phyloP scores from a whole-genome alignment of 768 basidiomycete genomes.

The Sporobolomyces phaffii region DNA sequence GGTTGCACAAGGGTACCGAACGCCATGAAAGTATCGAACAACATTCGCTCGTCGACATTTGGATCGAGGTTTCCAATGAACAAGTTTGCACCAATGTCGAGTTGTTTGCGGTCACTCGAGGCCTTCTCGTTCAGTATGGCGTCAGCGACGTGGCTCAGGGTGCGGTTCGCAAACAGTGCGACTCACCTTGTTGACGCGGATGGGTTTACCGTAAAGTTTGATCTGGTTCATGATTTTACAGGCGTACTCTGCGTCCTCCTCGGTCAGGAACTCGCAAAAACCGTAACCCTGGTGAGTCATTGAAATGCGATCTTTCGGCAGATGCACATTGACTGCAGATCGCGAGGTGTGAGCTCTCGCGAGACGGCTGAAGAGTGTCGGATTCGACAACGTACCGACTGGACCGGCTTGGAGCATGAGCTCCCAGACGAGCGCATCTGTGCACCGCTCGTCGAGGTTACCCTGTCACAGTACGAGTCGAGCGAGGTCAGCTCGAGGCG shows the following conservation, averaged over 20 bases:
- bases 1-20: slow-evolving; percentile 90
- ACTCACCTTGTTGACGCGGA: slow-evolving; percentile 92
- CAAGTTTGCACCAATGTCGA: slow-evolving; percentile 94
- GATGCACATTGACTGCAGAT: slow-evolving; percentile 79
- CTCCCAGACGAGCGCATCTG: slow-evolving; percentile 94
- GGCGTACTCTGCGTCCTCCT: slow-evolving; percentile 98
- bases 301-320: slow-evolving; percentile 96
- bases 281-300: slow-evolving; percentile 99
- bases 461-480: slow-evolving; percentile 55
- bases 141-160: neutral
- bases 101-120: slow-evolving; percentile 93
- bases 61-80: slow-evolving; percentile 95
- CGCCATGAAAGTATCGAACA: slow-evolving; percentile 92
- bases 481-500: neutral
- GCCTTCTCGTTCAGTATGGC: slow-evolving; percentile 54
- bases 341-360: neutral
- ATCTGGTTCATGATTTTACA: slow-evolving; percentile 99
- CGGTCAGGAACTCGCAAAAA: slow-evolving; percentile 97
- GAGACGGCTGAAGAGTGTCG: neutral
- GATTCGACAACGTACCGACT: slow-evolving; percentile 63
- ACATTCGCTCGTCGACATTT: slow-evolving; percentile 82
- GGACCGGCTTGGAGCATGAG: slow-evolving; percentile 99
- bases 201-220: slow-evolving; percentile 97
- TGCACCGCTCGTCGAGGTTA: slow-evolving; percentile 89
- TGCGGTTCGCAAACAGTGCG: neutral